These are phyloP conservation scores for Tuber umbilicatum DNA, from an alignment of 495 filamentous ascomycete genomes.

Conservation along the genomic window DNA sequence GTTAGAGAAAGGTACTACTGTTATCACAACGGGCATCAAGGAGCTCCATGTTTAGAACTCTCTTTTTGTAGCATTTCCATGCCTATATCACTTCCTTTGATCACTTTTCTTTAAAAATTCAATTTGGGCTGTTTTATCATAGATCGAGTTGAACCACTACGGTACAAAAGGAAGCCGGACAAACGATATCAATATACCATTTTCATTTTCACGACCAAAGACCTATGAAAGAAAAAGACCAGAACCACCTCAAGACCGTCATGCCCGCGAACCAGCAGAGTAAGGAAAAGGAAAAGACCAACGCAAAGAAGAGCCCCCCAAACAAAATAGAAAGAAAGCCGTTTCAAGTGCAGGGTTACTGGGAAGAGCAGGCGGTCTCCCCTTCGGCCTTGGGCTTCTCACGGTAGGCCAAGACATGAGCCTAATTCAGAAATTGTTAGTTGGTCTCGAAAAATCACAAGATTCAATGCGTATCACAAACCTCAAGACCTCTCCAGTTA, in stretches of 20 bases:
- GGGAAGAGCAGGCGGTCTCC: not conserved
- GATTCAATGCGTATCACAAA: not conserved
- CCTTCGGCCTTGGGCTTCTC: not conserved
- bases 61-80: not conserved
- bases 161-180: not conserved
- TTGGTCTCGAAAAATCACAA: not conserved
- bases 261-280: not conserved
- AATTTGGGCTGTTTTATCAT: not conserved
- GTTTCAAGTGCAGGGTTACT: not conserved
- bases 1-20: slow-evolving; percentile 10
- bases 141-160: not conserved
- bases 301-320: not conserved
- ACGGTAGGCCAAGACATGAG: not conserved
- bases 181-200: not conserved
- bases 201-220: not conserved
- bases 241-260: not conserved
- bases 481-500: slow-evolving; percentile 52
- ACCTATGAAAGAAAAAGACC: not conserved
- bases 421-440: not conserved
- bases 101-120: not conserved
- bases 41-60: slow-evolving; percentile 28
- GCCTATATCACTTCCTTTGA: not conserved
- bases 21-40: slow-evolving; percentile 29
- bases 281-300: not conserved
- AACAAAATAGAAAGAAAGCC: not conserved